A percentile compares a stretch with the other conserved stretches of the same genome.
phyloP scores from a whole-genome alignment of 202 grass and related monocot genomes.

The Bolboschoenoplectus hybrid region DNA sequence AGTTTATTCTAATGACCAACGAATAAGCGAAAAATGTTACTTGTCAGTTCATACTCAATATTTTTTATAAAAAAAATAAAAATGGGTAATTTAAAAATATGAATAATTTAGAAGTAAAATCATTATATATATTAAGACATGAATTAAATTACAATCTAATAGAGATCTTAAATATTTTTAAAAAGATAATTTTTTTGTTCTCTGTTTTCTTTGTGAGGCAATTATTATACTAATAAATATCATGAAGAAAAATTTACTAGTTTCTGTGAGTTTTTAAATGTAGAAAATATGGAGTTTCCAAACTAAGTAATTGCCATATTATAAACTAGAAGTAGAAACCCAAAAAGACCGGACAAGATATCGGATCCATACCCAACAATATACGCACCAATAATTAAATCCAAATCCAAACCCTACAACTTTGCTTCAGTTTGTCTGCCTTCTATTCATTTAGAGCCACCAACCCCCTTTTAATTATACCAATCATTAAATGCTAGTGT shows the following conservation, averaged over 20 bases:
- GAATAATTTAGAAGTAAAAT: no score
- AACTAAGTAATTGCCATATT: background rate
- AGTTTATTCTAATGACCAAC: no score
- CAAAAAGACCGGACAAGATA: background rate
- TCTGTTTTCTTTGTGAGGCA: background rate
- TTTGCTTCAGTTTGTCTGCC: background rate
- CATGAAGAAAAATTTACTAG: background rate
- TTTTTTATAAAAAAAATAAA: background rate
- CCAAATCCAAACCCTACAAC: background rate
- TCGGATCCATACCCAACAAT: background rate
- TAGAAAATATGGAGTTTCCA: background rate
- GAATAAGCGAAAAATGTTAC: no score
- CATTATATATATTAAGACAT: no score
- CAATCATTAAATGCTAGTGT: conserved; percentile 40
- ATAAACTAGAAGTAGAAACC: background rate
- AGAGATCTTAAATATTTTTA: no score
- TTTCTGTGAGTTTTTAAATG: background rate
- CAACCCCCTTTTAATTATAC: conserved; percentile 19
- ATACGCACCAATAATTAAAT: background rate
- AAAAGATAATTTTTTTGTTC: background rate
- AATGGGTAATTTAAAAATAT: background rate
- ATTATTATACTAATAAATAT: background rate
- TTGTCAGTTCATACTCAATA: no score
- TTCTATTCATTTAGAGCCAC: conserved; percentile 32
- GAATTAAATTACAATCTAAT: no score